Evolutionary conservation across 2,329 filamentous ascomycete genomes (phyloP).

Genomic region (Botrytis pseudocinerea): DNA sequence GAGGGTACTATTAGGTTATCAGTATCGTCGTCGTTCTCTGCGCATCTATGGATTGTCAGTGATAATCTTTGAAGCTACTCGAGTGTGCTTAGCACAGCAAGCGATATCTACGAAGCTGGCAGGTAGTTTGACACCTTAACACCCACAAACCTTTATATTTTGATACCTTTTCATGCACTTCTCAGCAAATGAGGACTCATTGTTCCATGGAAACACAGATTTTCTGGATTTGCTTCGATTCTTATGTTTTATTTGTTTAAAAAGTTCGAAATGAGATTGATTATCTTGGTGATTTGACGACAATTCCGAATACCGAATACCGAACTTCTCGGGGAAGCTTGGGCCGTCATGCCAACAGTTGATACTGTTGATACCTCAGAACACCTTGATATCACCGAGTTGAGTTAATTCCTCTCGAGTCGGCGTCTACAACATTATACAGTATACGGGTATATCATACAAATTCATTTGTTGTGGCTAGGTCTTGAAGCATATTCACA

Average conservation of each 20-base stretch:
- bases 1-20: background rate
- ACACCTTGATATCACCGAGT: background rate
- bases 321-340: background rate
- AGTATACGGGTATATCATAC: background rate
- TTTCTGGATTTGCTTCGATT: background rate
- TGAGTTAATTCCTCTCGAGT: background rate
- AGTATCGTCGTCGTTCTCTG: background rate
- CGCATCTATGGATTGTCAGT: constrained; percentile 8
- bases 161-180: background rate
- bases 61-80: background rate
- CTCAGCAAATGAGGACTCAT: background rate
- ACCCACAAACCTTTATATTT: background rate
- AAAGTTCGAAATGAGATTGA: background rate
- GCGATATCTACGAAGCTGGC: background rate
- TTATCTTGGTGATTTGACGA: background rate
- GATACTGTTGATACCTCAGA: background rate
- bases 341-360: constrained; percentile 1
- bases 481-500: background rate
- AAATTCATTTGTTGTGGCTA: background rate
- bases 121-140: background rate
- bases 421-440: background rate
- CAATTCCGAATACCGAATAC: constrained; percentile 13
- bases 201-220: too few relatives aligned
- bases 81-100: background rate
- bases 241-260: background rate